Evolutionary conservation across 768 basidiomycete species (phyloP), one percentile per base, ranked within the genome.

Genomic region (Boletus eberwhitei): DNA sequence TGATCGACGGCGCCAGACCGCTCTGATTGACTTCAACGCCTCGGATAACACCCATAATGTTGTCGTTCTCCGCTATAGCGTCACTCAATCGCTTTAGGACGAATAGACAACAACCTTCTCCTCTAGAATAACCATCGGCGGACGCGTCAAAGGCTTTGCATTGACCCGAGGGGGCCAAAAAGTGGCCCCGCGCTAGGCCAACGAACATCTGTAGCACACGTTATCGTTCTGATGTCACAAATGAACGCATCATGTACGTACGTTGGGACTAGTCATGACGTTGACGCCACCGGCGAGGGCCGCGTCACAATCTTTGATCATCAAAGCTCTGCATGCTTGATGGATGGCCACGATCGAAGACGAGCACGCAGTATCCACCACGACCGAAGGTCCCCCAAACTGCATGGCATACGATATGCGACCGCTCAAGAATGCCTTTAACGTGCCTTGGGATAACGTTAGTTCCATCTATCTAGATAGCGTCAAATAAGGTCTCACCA

Each of bases 261-360:
- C 88, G 55, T 89, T 86, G 7, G 86, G 86, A 66, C 84, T 85
- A 1, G 83, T 75, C 46, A 89, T 81, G 52, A 84, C 64, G 61
- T 89, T 88, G 29, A 89, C 84, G n/a, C 88, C 87, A 22, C 86
- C 88, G 17, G 85, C 88, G 29, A 90, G 69, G 1, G 86, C 86
- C 24, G 85, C 77, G 58, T 78, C 73, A 63, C 88, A 90, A 64
- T 90, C 88, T 17, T 76, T 69, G 52, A 78, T 79, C 68, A 78
- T 74, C 31, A 90, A 69, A 0, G 87, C 83, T 42, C 87, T 82
- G 45, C 79, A 83, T 0, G 84, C 88, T 58, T 85, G 85, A 68
- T 90, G 80, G 26, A 90, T 72, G 9, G 87, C 86, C 14, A 85
- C 80, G 32, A 77, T 70, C 5, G 86, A 86, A 5, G 87, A 86